Evolutionary conservation across 805 yeast genomes (phyloP).

Genomic region (Lachancea sp.): DNA sequence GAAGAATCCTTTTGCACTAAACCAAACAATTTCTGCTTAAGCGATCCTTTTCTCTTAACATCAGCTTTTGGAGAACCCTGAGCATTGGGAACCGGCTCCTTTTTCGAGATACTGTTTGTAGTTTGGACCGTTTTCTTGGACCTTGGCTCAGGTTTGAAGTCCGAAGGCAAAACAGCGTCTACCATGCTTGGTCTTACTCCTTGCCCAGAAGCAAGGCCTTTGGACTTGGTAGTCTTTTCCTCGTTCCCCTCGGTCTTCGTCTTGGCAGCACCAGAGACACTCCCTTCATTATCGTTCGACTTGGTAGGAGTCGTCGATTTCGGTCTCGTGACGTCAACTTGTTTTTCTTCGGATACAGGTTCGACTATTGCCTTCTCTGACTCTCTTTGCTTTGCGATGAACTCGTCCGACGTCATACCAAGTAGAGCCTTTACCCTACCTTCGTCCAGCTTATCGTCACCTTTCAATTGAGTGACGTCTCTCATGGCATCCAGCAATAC

Average conservation of each 20-base stretch:
- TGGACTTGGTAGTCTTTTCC: slow-evolving; percentile 1
- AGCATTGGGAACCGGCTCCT: not conserved
- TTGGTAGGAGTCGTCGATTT: no score
- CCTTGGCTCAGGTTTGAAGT: slow-evolving; percentile 5
- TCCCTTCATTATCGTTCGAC: slow-evolving; percentile 7
- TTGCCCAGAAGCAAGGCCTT: not conserved
- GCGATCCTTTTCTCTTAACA: slow-evolving; percentile 3
- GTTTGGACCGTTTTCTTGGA: no score
- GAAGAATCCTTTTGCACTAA: not conserved
- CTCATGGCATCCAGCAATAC: slow-evolving; percentile 34
- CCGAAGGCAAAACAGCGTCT: slow-evolving; percentile 9
- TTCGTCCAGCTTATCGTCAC: slow-evolving; percentile 28
- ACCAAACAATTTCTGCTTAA: slow-evolving; percentile 3
- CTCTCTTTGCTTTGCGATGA: slow-evolving; percentile 18
- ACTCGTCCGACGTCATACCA: slow-evolving; percentile 30
- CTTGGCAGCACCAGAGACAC: slow-evolving; percentile 5
- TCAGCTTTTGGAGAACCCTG: not conserved
- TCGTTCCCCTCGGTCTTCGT: not conserved
- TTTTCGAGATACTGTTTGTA: not conserved
- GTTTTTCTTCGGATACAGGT: not conserved
- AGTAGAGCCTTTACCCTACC: slow-evolving; percentile 28
- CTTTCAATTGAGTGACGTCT: slow-evolving; percentile 36
- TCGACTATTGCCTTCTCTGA: not conserved
- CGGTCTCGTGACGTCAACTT: no score
- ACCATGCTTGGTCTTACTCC: slow-evolving; percentile 8